A percentile compares a stretch with the other conserved stretches of the same genome.
phyloP scores from a whole-genome alignment of 495 filamentous ascomycete genomes.

The Apiosordaria backusii region DNA sequence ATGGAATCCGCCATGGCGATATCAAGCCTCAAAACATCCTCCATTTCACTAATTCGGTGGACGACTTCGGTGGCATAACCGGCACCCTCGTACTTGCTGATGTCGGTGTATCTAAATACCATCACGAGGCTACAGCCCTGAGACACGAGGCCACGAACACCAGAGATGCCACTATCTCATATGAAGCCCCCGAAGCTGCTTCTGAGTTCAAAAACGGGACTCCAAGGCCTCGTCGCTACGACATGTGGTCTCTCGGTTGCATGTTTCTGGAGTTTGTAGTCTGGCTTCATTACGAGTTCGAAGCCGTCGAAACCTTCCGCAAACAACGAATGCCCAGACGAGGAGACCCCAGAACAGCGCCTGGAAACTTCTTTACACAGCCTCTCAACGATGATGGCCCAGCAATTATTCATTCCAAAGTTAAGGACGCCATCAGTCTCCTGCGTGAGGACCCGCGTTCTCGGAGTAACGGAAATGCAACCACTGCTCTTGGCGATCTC shows the following conservation, averaged over 20 bases:
- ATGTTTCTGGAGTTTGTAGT: slow-evolving; percentile 25
- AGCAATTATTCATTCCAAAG: slow-evolving; percentile 7
- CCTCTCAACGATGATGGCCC: not conserved
- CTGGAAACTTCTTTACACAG: slow-evolving; percentile 8
- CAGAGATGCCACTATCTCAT: slow-evolving; percentile 12
- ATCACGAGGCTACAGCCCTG: slow-evolving; percentile 2
- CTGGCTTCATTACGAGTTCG: slow-evolving; percentile 26
- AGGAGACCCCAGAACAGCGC: slow-evolving; percentile 1
- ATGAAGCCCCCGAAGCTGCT: slow-evolving; percentile 19
- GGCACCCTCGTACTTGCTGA: slow-evolving; percentile 10
- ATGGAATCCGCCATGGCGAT: slow-evolving; percentile 16
- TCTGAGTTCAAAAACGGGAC: slow-evolving; percentile 1
- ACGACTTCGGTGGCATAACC: no score
- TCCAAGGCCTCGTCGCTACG: slow-evolving; percentile 21
- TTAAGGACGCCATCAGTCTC: not conserved
- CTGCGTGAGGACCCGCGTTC: slow-evolving; percentile 6
- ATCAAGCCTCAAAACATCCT: slow-evolving; percentile 23
- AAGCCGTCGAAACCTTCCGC: slow-evolving; percentile 14
- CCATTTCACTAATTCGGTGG: not conserved
- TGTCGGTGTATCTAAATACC: slow-evolving; percentile 14
- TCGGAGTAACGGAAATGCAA: not conserved
- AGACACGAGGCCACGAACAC: slow-evolving; percentile 10
- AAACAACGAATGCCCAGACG: slow-evolving; percentile 3
- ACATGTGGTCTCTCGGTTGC: slow-evolving; percentile 33
- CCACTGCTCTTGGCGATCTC: slow-evolving; percentile 9